These are phyloP conservation scores for Wickerhamomyces bisporus DNA, from an alignment of 805 yeast species.

Conservation along the genomic window DNA sequence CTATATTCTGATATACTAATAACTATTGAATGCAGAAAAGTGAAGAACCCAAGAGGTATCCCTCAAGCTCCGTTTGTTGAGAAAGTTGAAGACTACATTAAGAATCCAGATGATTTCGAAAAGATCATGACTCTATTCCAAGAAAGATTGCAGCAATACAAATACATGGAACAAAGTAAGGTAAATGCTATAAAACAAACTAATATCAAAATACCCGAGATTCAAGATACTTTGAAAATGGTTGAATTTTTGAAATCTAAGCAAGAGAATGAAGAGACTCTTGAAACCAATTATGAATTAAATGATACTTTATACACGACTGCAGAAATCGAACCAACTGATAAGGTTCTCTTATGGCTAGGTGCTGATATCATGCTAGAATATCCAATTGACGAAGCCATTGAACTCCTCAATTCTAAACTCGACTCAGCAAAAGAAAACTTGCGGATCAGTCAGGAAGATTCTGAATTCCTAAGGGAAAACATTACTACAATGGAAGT, in stretches of 20 bases:
- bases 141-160: constrained; percentile 83
- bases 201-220: constrained; percentile 81
- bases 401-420: constrained; percentile 57
- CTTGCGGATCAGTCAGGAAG: constrained; percentile 66
- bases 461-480: constrained; percentile 75
- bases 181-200: constrained; percentile 38
- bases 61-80: constrained; percentile 95
- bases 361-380: constrained; percentile 98
- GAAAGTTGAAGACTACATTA: constrained; percentile 69
- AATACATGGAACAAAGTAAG: constrained; percentile 62
- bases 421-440: constrained; percentile 57
- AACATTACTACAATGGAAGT: constrained; percentile 98
- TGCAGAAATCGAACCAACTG: constrained; percentile 62
- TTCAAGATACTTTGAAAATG: constrained; percentile 75
- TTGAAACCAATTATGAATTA: constrained; percentile 80
- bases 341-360: constrained; percentile 84
- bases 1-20: neutral
- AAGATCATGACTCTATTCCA: constrained; percentile 69
- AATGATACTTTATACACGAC: constrained; percentile 89
- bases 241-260: constrained; percentile 54
- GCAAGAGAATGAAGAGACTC: constrained; percentile 34
- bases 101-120: constrained; percentile 65
- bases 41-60: constrained; percentile 82
- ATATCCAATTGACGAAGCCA: constrained; percentile 86
- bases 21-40: constrained; percentile 6